phyloP scores from a whole-genome alignment of 73 alveolate species.

The Uronychia binucleata region DNA sequence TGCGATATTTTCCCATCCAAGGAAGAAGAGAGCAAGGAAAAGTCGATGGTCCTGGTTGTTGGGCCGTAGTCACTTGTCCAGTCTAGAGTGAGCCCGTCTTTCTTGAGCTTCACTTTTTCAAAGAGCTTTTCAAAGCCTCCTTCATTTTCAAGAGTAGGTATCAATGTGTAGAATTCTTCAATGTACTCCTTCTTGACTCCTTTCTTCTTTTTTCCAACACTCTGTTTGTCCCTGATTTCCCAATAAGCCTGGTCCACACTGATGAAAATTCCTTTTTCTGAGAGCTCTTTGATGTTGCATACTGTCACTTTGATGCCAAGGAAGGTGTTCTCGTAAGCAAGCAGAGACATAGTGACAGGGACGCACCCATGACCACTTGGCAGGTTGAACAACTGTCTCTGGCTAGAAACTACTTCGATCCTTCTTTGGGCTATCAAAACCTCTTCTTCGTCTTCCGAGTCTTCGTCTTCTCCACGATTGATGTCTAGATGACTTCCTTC shows the following conservation, averaged over 20 bases:
- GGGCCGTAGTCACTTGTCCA: too few species aligned
- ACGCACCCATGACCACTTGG: too few species aligned
- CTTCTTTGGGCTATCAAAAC: constrained; percentile 2
- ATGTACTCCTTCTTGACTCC: background rate
- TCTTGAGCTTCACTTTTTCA: background rate
- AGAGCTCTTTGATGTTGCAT: background rate
- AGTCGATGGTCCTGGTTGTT: too few species aligned
- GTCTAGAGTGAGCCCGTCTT: too few species aligned
- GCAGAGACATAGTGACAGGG: background rate
- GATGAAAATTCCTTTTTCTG: constrained; percentile 1
- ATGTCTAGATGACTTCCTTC: too few species aligned
- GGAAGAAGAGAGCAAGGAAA: too few species aligned
- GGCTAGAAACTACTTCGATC: background rate
- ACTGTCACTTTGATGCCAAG: constrained; percentile 4
- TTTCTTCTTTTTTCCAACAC: background rate
- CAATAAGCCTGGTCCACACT: background rate
- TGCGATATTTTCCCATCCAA: too few species aligned
- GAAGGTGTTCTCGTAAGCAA: background rate
- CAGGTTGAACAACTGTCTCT: background rate
- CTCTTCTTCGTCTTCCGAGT: constrained; percentile 7
- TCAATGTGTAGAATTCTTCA: background rate
- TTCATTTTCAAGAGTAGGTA: background rate
- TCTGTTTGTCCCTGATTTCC: constrained; percentile 1
- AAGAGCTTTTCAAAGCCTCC: constrained; percentile 4
- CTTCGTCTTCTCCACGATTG: constrained; percentile 3